Conservation (phyloP, 2,329 filamentous ascomycete species). For the Ceratocystis colombiana region DNA sequence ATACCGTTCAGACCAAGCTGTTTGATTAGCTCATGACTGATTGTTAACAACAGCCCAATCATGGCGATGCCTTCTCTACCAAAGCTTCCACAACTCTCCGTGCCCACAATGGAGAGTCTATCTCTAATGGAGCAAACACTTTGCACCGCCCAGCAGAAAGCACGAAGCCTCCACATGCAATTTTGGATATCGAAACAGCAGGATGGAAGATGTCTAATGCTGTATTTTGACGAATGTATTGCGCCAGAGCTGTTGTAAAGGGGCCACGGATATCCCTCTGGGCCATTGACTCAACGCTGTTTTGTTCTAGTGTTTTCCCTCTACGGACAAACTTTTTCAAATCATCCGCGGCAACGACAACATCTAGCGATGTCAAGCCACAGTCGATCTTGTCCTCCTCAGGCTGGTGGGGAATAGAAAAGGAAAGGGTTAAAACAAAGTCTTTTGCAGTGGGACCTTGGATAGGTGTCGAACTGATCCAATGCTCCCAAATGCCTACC, state of each 20-base stretch:
- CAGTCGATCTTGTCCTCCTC: slow-evolving; percentile 33
- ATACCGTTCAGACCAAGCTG: background rate
- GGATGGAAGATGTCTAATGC: slow-evolving; percentile 48
- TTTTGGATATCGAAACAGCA: slow-evolving; percentile 42
- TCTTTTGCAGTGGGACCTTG: slow-evolving; percentile 37
- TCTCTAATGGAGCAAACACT: slow-evolving; percentile 32
- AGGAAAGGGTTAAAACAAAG: slow-evolving; percentile 43
- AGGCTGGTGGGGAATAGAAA: slow-evolving; percentile 35
- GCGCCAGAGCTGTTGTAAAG: slow-evolving; percentile 43
- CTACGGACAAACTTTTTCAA: slow-evolving; percentile 39
- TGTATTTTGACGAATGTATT: slow-evolving; percentile 44
- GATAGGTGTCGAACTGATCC: slow-evolving; percentile 35
- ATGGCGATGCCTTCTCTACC: slow-evolving; percentile 19
- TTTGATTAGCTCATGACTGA: background rate
- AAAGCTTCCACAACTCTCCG: slow-evolving; percentile 21
- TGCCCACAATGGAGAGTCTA: slow-evolving; percentile 18
- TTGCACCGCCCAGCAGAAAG: slow-evolving; percentile 46
- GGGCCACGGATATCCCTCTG: slow-evolving; percentile 31
- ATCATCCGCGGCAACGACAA: slow-evolving; percentile 43
- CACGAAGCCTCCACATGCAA: slow-evolving; percentile 48
- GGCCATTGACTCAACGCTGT: slow-evolving; percentile 21
- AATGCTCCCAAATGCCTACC: slow-evolving; percentile 42
- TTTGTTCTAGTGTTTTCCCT: slow-evolving; percentile 31
- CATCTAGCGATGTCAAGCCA: slow-evolving; percentile 40
- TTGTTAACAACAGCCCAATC: background rate